Base-by-base conservation (phyloP, 768 basidiomycete genomes). In the Gyrodon lividus region DNA sequence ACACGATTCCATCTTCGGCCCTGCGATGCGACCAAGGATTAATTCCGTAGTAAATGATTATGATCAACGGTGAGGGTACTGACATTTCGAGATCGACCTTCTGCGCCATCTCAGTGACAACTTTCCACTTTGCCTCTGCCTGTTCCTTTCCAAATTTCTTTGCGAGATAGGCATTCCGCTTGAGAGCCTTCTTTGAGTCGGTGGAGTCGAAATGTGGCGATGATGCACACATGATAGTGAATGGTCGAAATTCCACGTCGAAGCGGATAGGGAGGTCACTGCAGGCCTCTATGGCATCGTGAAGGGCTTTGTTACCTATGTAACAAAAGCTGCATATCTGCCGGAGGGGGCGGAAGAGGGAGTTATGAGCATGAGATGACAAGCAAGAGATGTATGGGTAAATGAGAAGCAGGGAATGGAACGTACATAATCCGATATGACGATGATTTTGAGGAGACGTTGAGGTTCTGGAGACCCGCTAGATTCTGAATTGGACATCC, bases 261-360 rank as follows among this genome's bases (percentile, higher is more conserved):
- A 70, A 70, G 33, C 55, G 58, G 48, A 70, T 26, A 26, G 69
- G 68, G 13, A 74, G 65, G 54, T 65, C 60, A 26, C 43, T n/a
- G 16, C 67, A 69, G 14, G 63, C 67, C 1, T 65, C 54, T 51
- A 74, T 74, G n/a, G 73, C 73, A 19, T 62, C 63, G 7, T 65
- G 58, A 42, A 74, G 64, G 23, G 69, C 62, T 60, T 72, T 72
- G 61, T 67, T 60, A 17, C 61, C 70, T 41, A 75, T 70, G 60
- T 74, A 74, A 43, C 74, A 75, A 52, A 72, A 73, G 39, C 51
- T 53, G 54, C 72, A 73, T 20, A 68, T 52, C 69, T 70, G 50
- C 20, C 6, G 7, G 12, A 31, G n/a, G 35, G 26, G 60, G 59
- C 22, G 8, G 7, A 16, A 28, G n/a, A 34, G 28, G 60, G 59